Evolutionary conservation across 2,329 filamentous ascomycete genomes (phyloP), one percentile per base, ranked within the genome.

Genomic region (Calonectria pauciramosa): DNA sequence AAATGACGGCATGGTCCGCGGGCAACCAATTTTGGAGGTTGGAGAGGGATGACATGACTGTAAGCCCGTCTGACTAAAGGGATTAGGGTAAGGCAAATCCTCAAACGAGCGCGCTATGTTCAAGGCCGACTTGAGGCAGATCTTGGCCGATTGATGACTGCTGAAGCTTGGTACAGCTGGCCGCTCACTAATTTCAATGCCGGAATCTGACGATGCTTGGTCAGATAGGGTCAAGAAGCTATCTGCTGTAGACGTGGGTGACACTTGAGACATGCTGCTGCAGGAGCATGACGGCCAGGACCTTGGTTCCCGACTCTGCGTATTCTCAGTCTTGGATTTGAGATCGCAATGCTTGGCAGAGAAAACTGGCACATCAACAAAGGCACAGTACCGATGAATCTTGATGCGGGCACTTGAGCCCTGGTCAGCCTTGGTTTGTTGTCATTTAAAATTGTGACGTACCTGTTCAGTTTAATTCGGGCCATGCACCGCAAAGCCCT

Each of bases 111-210:
- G 23, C 5, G 60, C 60, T n/a, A 64, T 64, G 11, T 28, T 47
- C 60, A 64, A n/a, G 2, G 60, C 60, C 9, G 60, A 64, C 38
- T 64, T 64, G 18, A 64, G 60, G 18, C 60, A 64, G 23, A 64
- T 64, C 13, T 64, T 65, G 18, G 38, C 38, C 13, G 60, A 65
- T 18, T 65, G 38, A 11, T 65, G 60, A 18, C 41, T 65, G 28
- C 38, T 65, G 16, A 49, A 65, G 14, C 18, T 47, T 9, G 60
- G 18, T 7, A 30, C 6, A 13, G 13, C 26, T 11, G 28, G 28
- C 9, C 38, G 38, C 2, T 65, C 41, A 2, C 30, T 16, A 23
- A 49, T 34, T 8, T 34, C 60, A 14, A 44, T 18, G 7, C 41
- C 41, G 1, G 60, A 65, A 18, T 49, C 38, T 2, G 60, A 49